These are phyloP conservation scores for Tolypocladium capitatum DNA, from an alignment of 2,329 filamentous ascomycete species.

Conservation along the genomic window DNA sequence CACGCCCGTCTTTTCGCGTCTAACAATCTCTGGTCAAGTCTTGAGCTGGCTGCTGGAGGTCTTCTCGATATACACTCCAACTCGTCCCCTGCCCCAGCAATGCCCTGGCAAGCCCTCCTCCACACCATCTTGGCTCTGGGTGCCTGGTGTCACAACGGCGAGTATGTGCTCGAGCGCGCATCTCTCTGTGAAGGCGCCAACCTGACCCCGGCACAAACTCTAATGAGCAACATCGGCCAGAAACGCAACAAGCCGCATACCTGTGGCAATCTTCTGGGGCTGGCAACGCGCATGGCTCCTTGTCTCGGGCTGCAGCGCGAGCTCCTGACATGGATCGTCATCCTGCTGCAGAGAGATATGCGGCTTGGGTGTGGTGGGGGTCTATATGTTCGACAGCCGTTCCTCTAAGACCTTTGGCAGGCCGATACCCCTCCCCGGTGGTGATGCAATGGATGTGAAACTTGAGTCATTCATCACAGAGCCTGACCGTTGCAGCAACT, in stretches of 20 bases:
- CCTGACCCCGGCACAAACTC: constrained; percentile 16
- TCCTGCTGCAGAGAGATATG: constrained; percentile 21
- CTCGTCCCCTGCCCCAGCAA: constrained; percentile 15
- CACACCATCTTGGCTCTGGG: constrained; percentile 24
- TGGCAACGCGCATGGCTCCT: constrained; percentile 32
- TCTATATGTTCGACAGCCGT: constrained; percentile 32
- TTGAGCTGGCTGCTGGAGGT: constrained; percentile 18
- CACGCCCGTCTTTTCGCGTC: constrained; percentile 1
- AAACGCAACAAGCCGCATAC: constrained; percentile 35
- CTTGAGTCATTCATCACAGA: not conserved
- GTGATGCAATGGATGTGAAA: constrained; percentile 16
- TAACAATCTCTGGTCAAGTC: constrained; percentile 12
- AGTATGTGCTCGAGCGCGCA: constrained; percentile 14
- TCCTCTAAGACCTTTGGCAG: constrained; percentile 30
- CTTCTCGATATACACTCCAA: constrained; percentile 29
- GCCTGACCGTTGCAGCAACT: constrained; percentile 3
- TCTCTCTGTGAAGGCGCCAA: constrained; percentile 20
- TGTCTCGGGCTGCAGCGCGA: constrained; percentile 33
- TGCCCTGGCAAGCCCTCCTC: constrained; percentile 20
- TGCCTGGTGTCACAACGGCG: constrained; percentile 18
- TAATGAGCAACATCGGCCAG: constrained; percentile 28
- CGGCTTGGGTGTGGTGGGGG: constrained; percentile 28
- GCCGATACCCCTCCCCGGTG: constrained; percentile 14
- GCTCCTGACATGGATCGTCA: constrained; percentile 18
- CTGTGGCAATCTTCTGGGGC: constrained; percentile 32